Conservation (phyloP, 2,329 filamentous ascomycete species). For the Lizonia empirigonia region DNA sequence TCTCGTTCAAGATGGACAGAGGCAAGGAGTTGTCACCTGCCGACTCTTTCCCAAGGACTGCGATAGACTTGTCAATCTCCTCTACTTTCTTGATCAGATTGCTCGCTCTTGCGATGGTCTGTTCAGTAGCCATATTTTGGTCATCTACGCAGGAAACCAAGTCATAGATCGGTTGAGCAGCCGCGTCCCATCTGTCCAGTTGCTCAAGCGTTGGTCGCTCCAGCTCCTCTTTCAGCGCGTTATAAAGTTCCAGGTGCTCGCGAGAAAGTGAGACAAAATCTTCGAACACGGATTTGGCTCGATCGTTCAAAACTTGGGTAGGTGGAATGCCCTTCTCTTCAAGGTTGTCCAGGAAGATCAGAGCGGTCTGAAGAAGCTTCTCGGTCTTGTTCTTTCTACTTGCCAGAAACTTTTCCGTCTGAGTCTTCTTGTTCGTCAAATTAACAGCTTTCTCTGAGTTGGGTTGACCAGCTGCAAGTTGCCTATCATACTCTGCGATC, state of each 20-base stretch:
- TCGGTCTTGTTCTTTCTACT: not conserved
- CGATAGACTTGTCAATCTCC: not conserved
- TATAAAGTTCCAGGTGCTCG: not conserved
- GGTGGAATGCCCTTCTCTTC: not conserved
- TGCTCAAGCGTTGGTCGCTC: not conserved
- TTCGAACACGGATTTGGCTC: not conserved
- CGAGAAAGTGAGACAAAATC: not conserved
- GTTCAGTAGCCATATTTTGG: not conserved
- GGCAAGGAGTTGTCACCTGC: not conserved
- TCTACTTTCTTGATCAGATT: not conserved
- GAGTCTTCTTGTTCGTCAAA: not conserved
- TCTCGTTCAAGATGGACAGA: not conserved
- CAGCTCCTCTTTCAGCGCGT: not conserved
- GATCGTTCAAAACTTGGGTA: not conserved
- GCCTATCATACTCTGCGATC: not conserved
- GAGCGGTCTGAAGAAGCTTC: not conserved
- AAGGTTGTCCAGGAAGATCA: not conserved
- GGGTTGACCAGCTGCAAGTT: not conserved
- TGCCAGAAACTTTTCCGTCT: not conserved
- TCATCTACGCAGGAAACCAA: not conserved
- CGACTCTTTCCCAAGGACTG: not conserved
- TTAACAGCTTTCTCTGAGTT: not conserved
- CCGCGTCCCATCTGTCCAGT: not conserved
- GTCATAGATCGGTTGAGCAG: not conserved
- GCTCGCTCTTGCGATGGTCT: not conserved